Conservation (phyloP, 306 rosid species). For the Malus sylvestris region DNA sequence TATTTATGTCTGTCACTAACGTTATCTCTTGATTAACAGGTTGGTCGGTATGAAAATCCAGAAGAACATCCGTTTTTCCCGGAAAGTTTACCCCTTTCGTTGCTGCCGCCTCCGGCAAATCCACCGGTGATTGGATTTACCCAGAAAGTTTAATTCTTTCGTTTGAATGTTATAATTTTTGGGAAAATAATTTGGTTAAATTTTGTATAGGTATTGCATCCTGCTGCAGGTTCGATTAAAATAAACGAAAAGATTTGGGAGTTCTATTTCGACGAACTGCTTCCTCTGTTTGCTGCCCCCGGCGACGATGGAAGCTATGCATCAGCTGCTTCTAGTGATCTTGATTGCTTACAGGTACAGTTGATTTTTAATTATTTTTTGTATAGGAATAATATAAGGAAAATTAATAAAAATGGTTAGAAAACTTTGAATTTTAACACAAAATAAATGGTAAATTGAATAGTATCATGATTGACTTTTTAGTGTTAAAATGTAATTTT, state of each 20-base stretch:
- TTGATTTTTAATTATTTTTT: neutral
- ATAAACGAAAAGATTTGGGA: slow-evolving; percentile 68
- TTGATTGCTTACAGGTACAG: slow-evolving; percentile 72
- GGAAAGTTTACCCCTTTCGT: slow-evolving; percentile 36
- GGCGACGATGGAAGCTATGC: slow-evolving; percentile 92
- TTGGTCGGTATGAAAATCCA: slow-evolving; percentile 69
- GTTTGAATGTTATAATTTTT: neutral
- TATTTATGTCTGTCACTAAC: neutral
- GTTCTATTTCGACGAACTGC: slow-evolving; percentile 48
- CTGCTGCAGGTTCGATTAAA: slow-evolving; percentile 56
- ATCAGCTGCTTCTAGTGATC: slow-evolving; percentile 79
- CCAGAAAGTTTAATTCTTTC: neutral
- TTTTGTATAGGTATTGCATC: slow-evolving; percentile 52
- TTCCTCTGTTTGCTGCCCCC: slow-evolving; percentile 47
- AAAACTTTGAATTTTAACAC: no score
- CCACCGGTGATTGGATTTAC: slow-evolving; percentile 31
- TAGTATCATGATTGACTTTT: no score
- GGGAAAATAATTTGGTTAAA: neutral
- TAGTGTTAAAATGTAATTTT: no score
- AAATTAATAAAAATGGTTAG: no score
- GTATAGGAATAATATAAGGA: neutral
- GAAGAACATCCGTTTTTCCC: slow-evolving; percentile 84
- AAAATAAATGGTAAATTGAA: no score
- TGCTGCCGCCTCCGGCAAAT: slow-evolving; percentile 44
- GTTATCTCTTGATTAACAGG: slow-evolving; percentile 34